These are phyloP conservation scores for Vickermania ingenoplastis DNA, from an alignment of 208 protist genomes.

Conservation along the genomic window DNA sequence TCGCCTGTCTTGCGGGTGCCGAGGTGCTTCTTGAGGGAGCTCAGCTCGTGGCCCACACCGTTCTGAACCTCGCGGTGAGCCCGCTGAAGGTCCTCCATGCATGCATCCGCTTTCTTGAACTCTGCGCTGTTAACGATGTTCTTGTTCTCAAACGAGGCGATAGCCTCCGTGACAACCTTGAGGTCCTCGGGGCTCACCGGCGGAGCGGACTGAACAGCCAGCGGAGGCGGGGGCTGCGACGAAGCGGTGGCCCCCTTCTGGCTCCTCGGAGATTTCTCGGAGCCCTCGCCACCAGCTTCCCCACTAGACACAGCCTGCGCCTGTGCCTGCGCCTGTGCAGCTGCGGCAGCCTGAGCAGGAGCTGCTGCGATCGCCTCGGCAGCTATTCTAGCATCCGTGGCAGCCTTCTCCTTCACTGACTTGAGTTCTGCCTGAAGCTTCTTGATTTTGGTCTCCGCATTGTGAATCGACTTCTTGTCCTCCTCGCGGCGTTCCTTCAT, in stretches of 20 bases:
- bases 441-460: constrained; percentile 2
- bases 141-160: background rate
- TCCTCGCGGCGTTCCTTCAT: constrained; percentile 12
- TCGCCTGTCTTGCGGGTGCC: constrained; percentile 2
- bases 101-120: background rate
- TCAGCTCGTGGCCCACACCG: constrained; percentile 5
- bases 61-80: constrained; percentile 6
- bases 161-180: background rate
- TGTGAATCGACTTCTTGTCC: background rate
- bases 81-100: constrained; percentile 1
- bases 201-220: background rate
- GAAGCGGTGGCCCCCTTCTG: background rate
- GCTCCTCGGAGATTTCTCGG: no score
- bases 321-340: background rate
- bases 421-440: constrained; percentile 7
- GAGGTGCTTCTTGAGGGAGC: constrained; percentile 13
- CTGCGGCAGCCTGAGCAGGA: background rate
- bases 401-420: background rate
- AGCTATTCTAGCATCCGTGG: background rate
- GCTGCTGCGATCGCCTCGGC: background rate
- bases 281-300: background rate
- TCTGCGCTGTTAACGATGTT: background rate
- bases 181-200: background rate
- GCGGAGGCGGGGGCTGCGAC: no score
- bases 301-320: background rate